phyloP scores from a whole-genome alignment of 1,284 basidiomycete genomes.

The Cystobasidiaceae sp. region DNA sequence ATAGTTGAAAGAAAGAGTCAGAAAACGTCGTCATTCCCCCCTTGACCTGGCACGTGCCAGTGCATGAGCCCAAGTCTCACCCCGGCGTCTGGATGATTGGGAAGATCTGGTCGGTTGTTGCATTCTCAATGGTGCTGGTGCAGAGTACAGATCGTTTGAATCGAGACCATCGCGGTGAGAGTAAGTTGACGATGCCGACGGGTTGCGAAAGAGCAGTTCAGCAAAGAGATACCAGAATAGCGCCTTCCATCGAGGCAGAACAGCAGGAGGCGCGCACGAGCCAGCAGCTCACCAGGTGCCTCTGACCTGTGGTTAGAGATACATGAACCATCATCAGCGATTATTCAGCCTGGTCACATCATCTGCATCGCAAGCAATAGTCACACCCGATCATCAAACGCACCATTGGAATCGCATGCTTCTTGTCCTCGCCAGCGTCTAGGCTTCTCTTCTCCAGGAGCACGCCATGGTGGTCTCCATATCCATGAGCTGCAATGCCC shows the following conservation, averaged over 20 bases:
- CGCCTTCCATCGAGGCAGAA: too few species aligned
- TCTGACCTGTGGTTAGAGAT: conserved; percentile 8
- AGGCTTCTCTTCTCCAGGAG: conserved; percentile 23
- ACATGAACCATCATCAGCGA: not conserved
- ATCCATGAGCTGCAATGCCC: not conserved
- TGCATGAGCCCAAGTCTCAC: not conserved
- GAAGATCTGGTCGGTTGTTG: conserved; percentile 14
- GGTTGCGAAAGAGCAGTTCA: too few species aligned
- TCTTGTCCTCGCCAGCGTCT: not conserved
- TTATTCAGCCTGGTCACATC: not conserved
- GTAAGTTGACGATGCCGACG: not conserved
- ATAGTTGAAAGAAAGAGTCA: too few species aligned
- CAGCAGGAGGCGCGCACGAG: too few species aligned
- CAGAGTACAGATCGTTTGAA: not conserved
- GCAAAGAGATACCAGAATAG: too few species aligned
- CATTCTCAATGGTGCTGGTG: conserved; percentile 16
- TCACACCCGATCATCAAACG: not conserved
- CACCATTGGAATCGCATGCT: conserved; percentile 13
- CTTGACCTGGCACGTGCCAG: too few species aligned
- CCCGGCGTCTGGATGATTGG: conserved; percentile 26
- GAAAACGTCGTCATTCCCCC: too few species aligned
- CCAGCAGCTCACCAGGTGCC: conserved; percentile 23
- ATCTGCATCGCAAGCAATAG: too few species aligned
- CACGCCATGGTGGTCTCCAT: conserved; percentile 14
- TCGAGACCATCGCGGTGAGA: not conserved